phyloP scores from a whole-genome alignment of 257 asterid genomes.

The Cordia subcordata region DNA sequence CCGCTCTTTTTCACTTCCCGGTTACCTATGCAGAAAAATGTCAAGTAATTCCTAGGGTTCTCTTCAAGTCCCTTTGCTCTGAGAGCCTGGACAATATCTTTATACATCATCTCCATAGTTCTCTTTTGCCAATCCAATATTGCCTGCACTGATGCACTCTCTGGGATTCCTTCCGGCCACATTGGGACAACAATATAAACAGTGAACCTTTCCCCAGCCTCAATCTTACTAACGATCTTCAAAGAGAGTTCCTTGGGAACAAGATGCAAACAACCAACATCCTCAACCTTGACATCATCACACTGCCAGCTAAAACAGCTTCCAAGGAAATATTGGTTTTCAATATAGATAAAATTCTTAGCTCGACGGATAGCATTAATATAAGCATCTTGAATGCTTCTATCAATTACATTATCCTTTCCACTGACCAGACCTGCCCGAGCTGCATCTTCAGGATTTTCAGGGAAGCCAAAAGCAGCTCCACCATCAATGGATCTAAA shows the following conservation, averaged over 20 bases:
- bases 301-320: constrained; percentile 14
- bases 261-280: constrained; percentile 5
- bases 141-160: constrained; percentile 2
- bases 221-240: constrained; percentile 4
- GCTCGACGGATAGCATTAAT: constrained; percentile 18
- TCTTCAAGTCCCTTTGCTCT: background rate
- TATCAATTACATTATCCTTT: constrained; percentile 11
- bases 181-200: constrained; percentile 16
- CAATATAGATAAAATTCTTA: constrained; percentile 13
- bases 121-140: constrained; percentile 18
- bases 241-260: constrained; percentile 15
- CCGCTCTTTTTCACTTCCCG: constrained; percentile 14
- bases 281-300: constrained; percentile 10
- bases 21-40: constrained; percentile 17
- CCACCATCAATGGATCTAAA: constrained; percentile 17
- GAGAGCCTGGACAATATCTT: constrained; percentile 10
- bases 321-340: constrained; percentile 17
- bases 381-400: constrained; percentile 17
- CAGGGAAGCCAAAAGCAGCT: constrained; percentile 13
- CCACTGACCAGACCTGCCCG: constrained; percentile 11
- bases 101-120: constrained; percentile 18
- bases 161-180: constrained; percentile 20
- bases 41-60: constrained; percentile 11
- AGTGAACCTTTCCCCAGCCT: constrained; percentile 3
- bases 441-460: constrained; percentile 8